Evolutionary conservation across 2,329 filamentous ascomycete species (phyloP).

Genomic region (Ophiostoma sp.): DNA sequence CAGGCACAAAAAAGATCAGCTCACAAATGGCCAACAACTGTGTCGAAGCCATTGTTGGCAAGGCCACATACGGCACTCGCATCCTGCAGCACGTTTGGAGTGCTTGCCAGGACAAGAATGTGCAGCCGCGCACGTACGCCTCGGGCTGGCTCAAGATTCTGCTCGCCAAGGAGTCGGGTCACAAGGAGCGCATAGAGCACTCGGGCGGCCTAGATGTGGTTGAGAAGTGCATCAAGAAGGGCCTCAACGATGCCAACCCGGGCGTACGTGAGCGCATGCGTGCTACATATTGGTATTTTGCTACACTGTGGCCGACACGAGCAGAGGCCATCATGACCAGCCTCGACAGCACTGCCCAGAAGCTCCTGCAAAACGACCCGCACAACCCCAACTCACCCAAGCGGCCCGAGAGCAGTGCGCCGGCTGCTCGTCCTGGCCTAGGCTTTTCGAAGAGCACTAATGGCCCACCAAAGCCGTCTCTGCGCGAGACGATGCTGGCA

Average conservation of each 20-base stretch:
- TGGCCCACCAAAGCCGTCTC: constrained; percentile 54
- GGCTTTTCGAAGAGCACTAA: constrained; percentile 60
- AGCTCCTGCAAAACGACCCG: constrained; percentile 74
- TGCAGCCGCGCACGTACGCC: constrained; percentile 73
- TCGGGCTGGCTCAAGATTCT: constrained; percentile 80
- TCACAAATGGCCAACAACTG: constrained; percentile 77
- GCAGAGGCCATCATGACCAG: constrained; percentile 70
- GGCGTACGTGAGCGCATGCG: constrained; percentile 83
- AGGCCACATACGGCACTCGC: constrained; percentile 71
- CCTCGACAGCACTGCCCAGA: constrained; percentile 73
- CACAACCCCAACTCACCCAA: constrained; percentile 70
- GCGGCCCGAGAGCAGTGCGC: constrained; percentile 38
- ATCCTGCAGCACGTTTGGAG: constrained; percentile 79
- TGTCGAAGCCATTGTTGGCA: constrained; percentile 73
- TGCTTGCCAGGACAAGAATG: constrained; percentile 89
- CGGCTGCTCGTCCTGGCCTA: constrained; percentile 48
- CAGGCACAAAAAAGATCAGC: constrained; percentile 85
- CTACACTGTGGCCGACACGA: constrained; percentile 67
- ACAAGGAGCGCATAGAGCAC: constrained; percentile 80
- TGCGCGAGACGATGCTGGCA: constrained; percentile 79
- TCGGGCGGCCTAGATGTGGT: constrained; percentile 74
- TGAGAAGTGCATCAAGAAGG: constrained; percentile 84
- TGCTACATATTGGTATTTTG: constrained; percentile 80
- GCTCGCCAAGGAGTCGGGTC: constrained; percentile 67
- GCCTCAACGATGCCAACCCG: constrained; percentile 83